Evolutionary conservation across 1,139 yeast genomes (phyloP).

Genomic region (Tardiomyces depauwii): DNA sequence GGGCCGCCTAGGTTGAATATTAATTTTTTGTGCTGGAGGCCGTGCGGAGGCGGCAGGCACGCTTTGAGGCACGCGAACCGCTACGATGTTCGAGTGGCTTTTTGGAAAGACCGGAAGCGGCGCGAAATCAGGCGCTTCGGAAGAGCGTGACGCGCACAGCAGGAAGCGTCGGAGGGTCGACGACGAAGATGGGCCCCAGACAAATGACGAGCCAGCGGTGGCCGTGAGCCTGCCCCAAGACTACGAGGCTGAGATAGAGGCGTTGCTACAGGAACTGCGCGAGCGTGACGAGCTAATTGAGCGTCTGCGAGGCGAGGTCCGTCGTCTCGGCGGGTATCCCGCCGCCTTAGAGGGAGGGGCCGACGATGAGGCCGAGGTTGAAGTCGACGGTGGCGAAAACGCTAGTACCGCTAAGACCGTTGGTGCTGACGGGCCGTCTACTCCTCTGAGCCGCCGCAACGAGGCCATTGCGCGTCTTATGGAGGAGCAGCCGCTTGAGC

Average conservation of each 20-base stretch:
- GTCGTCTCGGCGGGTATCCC: neutral
- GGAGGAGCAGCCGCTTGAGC: neutral
- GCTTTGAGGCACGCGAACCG: no score
- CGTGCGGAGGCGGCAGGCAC: no score
- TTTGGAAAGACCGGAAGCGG: neutral
- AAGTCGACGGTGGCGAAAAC: no score
- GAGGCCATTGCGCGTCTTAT: neutral
- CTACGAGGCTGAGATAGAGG: conserved; percentile 2
- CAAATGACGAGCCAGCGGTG: neutral
- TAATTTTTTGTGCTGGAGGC: neutral
- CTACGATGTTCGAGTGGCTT: neutral
- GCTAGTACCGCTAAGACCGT: no score
- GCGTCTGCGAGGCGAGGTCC: conserved; percentile 3
- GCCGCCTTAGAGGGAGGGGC: neutral
- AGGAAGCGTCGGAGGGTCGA: neutral
- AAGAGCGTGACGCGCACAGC: neutral
- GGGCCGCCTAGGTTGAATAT: neutral
- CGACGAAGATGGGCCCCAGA: neutral
- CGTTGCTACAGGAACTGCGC: conserved; percentile 1
- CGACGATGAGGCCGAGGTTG: neutral
- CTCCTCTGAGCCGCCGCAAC: neutral
- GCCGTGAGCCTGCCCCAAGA: neutral
- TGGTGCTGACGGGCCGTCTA: neutral
- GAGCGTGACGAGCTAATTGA: conserved; percentile 3
- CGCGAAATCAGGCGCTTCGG: neutral